Evolutionary conservation across 768 basidiomycete species (phyloP).

Genomic region (Paxillus ammoniavirescens): DNA sequence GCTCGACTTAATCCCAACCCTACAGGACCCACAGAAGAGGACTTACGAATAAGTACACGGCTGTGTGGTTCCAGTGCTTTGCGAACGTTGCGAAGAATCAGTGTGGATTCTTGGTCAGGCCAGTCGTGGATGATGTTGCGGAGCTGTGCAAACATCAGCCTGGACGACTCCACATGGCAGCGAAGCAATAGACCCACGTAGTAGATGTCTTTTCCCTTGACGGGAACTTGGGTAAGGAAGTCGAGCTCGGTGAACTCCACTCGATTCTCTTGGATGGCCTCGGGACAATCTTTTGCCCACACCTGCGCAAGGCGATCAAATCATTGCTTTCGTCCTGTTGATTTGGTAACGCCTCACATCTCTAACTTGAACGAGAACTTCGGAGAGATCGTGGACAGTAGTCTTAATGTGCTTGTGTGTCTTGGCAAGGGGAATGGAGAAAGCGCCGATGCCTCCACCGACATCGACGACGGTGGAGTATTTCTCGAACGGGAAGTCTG

Average conservation of each 20-base stretch:
- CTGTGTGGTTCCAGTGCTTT: conserved; percentile 21
- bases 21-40: background rate
- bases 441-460: conserved; percentile 34
- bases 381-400: conserved; percentile 31
- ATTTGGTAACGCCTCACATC: conserved; percentile 1
- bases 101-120: conserved; percentile 20
- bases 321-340: too few relatives aligned
- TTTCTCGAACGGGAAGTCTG: conserved; percentile 33
- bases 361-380: conserved; percentile 21
- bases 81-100: conserved; percentile 25
- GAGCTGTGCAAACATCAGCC: conserved; percentile 4
- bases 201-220: conserved; percentile 29
- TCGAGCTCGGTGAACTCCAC: conserved; percentile 29
- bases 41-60: conserved; percentile 31
- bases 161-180: background rate
- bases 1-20: background rate
- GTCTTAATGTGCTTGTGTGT: conserved; percentile 28
- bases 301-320: conserved; percentile 12
- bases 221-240: conserved; percentile 30
- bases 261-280: conserved; percentile 21
- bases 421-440: conserved; percentile 29
- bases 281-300: conserved; percentile 25
- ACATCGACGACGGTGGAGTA: conserved; percentile 33
- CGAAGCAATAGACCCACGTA: conserved; percentile 26
- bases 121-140: conserved; percentile 28